These are phyloP conservation scores for Trifolium subterraneum DNA, from an alignment of 306 rosid species.

Conservation along the genomic window DNA sequence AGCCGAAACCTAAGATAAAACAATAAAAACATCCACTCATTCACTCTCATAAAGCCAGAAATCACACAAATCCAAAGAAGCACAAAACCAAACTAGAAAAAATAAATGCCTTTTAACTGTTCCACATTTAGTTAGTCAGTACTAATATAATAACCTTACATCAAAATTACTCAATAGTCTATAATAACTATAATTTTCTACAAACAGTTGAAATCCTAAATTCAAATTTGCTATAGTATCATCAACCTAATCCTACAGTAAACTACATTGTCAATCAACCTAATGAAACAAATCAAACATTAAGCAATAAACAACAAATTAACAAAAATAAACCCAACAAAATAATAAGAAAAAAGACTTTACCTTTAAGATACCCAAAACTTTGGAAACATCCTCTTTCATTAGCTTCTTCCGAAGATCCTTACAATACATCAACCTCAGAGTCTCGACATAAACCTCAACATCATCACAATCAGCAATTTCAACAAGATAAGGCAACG, in stretches of 20 bases:
- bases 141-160: neutral
- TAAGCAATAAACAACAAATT: conserved; percentile 5
- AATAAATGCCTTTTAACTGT: neutral
- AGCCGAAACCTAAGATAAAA: conserved; percentile 73
- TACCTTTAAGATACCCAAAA: conserved; percentile 90
- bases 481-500: conserved; percentile 73
- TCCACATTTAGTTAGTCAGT: neutral
- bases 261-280: neutral
- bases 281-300: conserved; percentile 25
- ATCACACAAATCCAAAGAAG: conserved; percentile 16
- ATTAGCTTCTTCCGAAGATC: conserved; percentile 87
- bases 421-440: conserved; percentile 88
- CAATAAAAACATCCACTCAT: conserved; percentile 22
- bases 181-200: conserved; percentile 10
- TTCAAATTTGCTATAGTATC: conserved; percentile 37
- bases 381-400: conserved; percentile 86
- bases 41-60: conserved; percentile 35
- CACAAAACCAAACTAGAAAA: conserved; percentile 12
- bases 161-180: neutral
- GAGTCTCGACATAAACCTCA: conserved; percentile 82
- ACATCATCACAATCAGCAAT: conserved; percentile 96
- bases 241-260: conserved; percentile 46
- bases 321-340: neutral
- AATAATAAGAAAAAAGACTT: neutral
- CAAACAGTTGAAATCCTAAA: conserved; percentile 35